Evolutionary conservation across 2,329 filamentous ascomycete genomes (phyloP).

Genomic region (Fusarium floridanum): DNA sequence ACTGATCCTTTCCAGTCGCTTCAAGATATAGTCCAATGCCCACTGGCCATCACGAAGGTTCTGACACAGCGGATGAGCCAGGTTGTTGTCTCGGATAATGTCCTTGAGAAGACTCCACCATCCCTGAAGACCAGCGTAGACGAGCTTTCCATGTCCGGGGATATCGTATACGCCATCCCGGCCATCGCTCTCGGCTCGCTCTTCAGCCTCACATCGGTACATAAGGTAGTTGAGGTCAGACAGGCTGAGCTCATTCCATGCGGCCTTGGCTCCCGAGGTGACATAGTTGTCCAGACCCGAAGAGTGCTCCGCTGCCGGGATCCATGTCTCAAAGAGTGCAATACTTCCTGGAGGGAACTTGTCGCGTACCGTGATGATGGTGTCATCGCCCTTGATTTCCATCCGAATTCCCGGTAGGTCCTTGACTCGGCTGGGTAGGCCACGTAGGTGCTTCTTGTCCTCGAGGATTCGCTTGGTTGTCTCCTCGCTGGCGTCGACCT

Average conservation of each 20-base stretch:
- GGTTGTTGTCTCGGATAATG: conserved; percentile 88
- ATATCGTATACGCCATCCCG: conserved; percentile 91
- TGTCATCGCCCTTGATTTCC: conserved; percentile 79
- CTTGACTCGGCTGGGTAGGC: conserved; percentile 85
- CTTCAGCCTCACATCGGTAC: conserved; percentile 93
- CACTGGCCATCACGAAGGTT: conserved; percentile 92
- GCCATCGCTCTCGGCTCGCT: conserved; percentile 80
- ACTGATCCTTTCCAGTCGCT: conserved; percentile 80
- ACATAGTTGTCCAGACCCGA: conserved; percentile 88
- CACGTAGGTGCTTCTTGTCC: conserved; percentile 80
- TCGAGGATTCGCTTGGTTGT: conserved; percentile 72
- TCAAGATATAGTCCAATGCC: conserved; percentile 89
- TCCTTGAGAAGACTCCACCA: conserved; percentile 95
- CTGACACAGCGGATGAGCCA: conserved; percentile 93
- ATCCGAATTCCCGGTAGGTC: conserved; percentile 81
- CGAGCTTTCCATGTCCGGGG: conserved; percentile 84
- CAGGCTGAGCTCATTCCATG: conserved; percentile 80
- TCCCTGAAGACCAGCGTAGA: conserved; percentile 97
- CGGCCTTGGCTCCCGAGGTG: conserved; percentile 82
- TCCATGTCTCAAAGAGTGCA: conserved; percentile 95
- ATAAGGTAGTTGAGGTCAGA: conserved; percentile 92
- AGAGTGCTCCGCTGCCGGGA: conserved; percentile 87
- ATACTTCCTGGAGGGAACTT: conserved; percentile 95
- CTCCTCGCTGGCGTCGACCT: conserved; percentile 84
- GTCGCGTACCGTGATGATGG: conserved; percentile 82